Evolutionary conservation across 768 basidiomycete species (phyloP), one percentile per base, ranked within the genome.

Genomic region (Lactifluus volemus): DNA sequence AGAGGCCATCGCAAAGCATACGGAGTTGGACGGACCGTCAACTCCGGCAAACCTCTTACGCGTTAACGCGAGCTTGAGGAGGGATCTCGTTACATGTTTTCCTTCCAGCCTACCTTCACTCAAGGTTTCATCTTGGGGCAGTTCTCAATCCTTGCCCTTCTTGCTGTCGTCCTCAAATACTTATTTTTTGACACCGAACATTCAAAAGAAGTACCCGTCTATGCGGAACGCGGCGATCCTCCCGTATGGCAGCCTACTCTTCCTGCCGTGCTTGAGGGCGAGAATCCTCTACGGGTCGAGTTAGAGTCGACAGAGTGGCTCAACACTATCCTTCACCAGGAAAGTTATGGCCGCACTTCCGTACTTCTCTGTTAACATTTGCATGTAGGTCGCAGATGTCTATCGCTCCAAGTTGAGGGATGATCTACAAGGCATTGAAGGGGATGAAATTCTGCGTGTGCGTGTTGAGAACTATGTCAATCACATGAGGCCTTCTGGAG

Each of bases 101-200:
- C 85, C 39, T 77, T 91, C 47, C 84, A 88, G 67, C 90, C 88
- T 21, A 94, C 92, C 1, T 99, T 99, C 74, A 97, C 95, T 0
- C 95, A 98, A 70, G 96, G 96, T 15, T 82, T 99, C 39, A 77
- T 99, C 42, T 74, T 98, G 48, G 96, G 96, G 59, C 96, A 98
- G 72, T 78, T 92, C 21, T 95, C 93, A 29, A 86, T 99, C 67
- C 77, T 92, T 48, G 68, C 88, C 53, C 79, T 95, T 50, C 79
- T 91, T 32, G 79, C 78, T 50, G 75, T 94, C 63, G 82, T 99
- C 70, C 84, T 99, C 74, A 90, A 91, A 70, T 98, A 97, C 75
- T 85, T 98, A 59, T 97, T 99, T 70, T 86, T 99, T 64, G 92
- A 97, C 67, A 84, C 89, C 30, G 76, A 81, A 60, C 74, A 80